phyloP scores from a whole-genome alignment of 225 moss, liverwort and hornwort genomes.

The Pseudisothecium myosuroides region DNA sequence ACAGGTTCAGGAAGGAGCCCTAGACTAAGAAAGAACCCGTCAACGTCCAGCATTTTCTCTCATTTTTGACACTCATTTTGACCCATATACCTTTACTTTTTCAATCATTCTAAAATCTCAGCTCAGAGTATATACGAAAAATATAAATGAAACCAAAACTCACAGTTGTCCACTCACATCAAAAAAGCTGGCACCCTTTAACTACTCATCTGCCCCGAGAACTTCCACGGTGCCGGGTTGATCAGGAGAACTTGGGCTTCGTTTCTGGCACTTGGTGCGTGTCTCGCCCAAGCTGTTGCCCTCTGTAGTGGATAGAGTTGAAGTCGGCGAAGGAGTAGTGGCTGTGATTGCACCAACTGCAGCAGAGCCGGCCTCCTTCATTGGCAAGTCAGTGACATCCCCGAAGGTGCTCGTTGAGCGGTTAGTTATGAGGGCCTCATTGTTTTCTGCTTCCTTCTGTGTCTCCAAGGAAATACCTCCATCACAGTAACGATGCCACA shows the following conservation, averaged over 20 bases:
- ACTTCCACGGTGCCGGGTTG: conserved; percentile 8
- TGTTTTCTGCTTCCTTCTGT: conserved; percentile 22
- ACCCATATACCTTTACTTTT: not conserved
- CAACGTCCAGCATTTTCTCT: not conserved
- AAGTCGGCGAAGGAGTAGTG: conserved; percentile 39
- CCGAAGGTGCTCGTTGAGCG: conserved; percentile 1
- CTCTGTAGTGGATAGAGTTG: conserved; percentile 41
- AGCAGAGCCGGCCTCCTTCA: conserved; percentile 46
- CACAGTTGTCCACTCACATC: not conserved
- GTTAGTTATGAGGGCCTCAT: conserved; percentile 4
- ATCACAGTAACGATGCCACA: conserved; percentile 86
- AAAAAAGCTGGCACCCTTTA: not conserved
- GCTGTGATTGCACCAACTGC: conserved; percentile 9
- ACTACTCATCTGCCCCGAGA: not conserved
- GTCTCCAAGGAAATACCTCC: conserved; percentile 33
- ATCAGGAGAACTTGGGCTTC: conserved; percentile 22
- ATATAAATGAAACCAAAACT: not conserved
- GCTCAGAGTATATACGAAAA: not conserved
- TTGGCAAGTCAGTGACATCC: conserved; percentile 49
- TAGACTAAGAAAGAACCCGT: not conserved
- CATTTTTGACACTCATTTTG: not conserved
- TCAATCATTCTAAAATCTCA: not conserved
- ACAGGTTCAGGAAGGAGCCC: not conserved
- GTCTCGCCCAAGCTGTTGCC: conserved; percentile 14
- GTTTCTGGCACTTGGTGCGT: conserved; percentile 15